Evolutionary conservation across 2,329 filamentous ascomycete genomes (phyloP), one percentile per base, ranked within the genome.

Genomic region (Ophiocordyceps unilateralis): DNA sequence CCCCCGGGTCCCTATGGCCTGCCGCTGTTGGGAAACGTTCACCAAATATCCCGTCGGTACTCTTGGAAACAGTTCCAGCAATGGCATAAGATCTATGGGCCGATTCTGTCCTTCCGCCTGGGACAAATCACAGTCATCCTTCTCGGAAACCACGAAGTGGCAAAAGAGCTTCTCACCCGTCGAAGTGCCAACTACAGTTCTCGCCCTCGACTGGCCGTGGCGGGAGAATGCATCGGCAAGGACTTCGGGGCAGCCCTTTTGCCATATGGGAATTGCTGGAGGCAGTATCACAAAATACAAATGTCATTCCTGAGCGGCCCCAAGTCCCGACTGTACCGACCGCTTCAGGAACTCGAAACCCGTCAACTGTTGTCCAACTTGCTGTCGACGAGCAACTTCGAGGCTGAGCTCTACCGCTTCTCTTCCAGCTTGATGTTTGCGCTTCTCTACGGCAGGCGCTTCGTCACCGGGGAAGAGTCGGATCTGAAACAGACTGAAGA

Each of bases 61-160:
- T 71, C 72, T 2, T 76, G 72, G 72, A 62, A 74, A 21, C 70
- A 69, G 53, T 74, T 76, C 48, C 69, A 76, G 43, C 52, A 68
- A 48, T 53, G 50, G 51, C 46, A 47, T 37, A 50, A 48, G 37
- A 20, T 48, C 12, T 51, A 54, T 30, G 53, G 51, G 5, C 50
- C 51, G 1, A 42, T 55, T 22, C 46, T 53, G 40, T 44, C 50
- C 19, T 40, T 55, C 6, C 50, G 43, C 46, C 45, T 43, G 11
- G 50, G 50, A 0, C 49, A 55, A 17, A 37, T 45, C 2, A 44
- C 38, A 1, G 21, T 53, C 24, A 48, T 55, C 23, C 43, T 55
- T 17, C 48, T 55, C 0, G 50, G 48, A 0, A 47, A 46, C 4
- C 43, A 47, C 20, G 39, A 52, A 15, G 48, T 48, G 0, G 49